Base-by-base conservation (phyloP, 2,329 filamentous ascomycete species). In the Pestalotiopsis fici region DNA sequence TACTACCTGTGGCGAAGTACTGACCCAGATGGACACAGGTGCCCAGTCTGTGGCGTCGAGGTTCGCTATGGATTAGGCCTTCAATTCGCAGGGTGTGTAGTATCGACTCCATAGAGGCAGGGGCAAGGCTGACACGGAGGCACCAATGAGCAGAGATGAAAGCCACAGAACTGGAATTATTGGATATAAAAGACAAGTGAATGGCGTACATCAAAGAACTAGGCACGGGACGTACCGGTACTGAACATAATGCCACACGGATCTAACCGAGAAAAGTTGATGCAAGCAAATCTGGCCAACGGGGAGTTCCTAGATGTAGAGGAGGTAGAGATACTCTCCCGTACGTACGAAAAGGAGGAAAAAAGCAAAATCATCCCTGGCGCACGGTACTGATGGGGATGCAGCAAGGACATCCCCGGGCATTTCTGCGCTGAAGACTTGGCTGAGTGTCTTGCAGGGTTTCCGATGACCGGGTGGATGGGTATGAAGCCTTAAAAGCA, bases 1-100 rank as follows among this genome's bases (percentile, higher is more conserved):
- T 28, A 63, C 60, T 39, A 50, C n/a, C 18, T 27, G 28, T 55
- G 25, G 25, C 25, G 47, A 55, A 37, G 47, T 43, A 37, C 61
- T 31, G 39, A 47, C 60, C 39, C 18, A 23, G 60, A 54, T 43
- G 21, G 23, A 63, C 12, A 23, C 27, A 15, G 13, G 25, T 31
- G 23, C 55, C 55, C 27, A 57, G 23, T 23, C 27, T 31, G 55
- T 57, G 55, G 57, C 57, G 57, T 37, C 57, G 28, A 31, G 31
- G n/a, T 60, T 60, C 25, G 27, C 25, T 35, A 37, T 60, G 31
- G 43, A 55, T 21, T 35, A n/a, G 43, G 60, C 35, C 27, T 47
- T 15, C 18, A 37, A 9, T 64, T 31, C n/a, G 50, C 13, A 31
- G 50, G 61, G 61, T 64, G 61, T 64, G 61, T 64, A 64, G 61